phyloP scores from a whole-genome alignment of 129 eudicot genomes.

The Smallanthus sonchifolius region DNA sequence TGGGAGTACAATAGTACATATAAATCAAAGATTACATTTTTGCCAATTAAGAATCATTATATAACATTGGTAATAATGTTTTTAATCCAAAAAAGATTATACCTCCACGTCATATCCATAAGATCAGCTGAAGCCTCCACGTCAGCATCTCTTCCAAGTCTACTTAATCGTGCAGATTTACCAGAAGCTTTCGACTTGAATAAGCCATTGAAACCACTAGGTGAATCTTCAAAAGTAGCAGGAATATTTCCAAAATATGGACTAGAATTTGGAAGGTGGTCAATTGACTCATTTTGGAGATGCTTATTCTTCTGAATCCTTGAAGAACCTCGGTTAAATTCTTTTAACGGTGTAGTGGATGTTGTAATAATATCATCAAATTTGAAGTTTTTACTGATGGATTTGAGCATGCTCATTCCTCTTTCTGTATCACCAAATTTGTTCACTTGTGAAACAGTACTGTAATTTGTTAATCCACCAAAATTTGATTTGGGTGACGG shows the following conservation, averaged over 20 bases:
- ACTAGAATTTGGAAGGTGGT: slow-evolving; percentile 22
- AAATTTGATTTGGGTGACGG: slow-evolving; percentile 33
- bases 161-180: slow-evolving; percentile 27
- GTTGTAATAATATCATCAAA: slow-evolving; percentile 36
- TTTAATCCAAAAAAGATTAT: not conserved
- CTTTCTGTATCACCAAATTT: slow-evolving; percentile 25
- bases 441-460: slow-evolving; percentile 21
- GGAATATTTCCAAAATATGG: slow-evolving; percentile 20
- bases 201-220: slow-evolving; percentile 26
- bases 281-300: slow-evolving; percentile 31
- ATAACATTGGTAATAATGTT: not conserved
- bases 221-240: slow-evolving; percentile 36
- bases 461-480: slow-evolving; percentile 30
- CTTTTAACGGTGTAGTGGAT: slow-evolving; percentile 32
- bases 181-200: slow-evolving; percentile 22
- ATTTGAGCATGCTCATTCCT: slow-evolving; percentile 24
- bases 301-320: slow-evolving; percentile 25
- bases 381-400: slow-evolving; percentile 24
- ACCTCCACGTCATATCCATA: slow-evolving; percentile 70
- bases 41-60: not conserved
- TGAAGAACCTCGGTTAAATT: slow-evolving; percentile 39
- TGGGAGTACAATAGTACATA: not conserved
- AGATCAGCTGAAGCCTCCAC: slow-evolving; percentile 25
- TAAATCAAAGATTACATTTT: not conserved
- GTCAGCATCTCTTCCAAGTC: slow-evolving; percentile 21